Evolutionary conservation across 768 basidiomycete species (phyloP).

Genomic region (Podaxis sp.): DNA sequence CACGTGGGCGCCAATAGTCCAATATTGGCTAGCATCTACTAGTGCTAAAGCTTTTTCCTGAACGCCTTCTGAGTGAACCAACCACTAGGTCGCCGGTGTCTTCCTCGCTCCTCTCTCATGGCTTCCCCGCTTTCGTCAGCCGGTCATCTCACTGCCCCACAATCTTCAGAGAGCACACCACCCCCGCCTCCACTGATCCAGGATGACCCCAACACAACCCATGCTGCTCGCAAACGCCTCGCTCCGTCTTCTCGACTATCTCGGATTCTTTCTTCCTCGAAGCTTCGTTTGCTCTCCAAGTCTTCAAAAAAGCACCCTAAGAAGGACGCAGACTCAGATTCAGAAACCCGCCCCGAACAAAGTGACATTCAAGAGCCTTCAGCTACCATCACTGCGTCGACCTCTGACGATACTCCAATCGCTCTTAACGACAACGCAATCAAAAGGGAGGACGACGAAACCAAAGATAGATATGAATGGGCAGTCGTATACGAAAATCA

Average conservation of each 20-base stretch:
- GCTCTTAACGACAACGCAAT: constrained; percentile 29
- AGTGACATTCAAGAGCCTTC: constrained; percentile 6
- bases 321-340: neutral
- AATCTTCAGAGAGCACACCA: constrained; percentile 19
- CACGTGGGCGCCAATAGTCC: constrained; percentile 1
- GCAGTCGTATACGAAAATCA: constrained; percentile 83
- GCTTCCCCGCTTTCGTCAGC: constrained; percentile 21
- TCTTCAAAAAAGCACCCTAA: constrained; percentile 10
- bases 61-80: neutral
- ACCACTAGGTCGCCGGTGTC: neutral
- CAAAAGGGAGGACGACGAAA: constrained; percentile 24
- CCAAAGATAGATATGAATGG: constrained; percentile 67
- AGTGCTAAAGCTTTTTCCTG: neutral
- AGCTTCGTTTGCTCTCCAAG: constrained; percentile 21
- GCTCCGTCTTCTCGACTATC: constrained; percentile 35
- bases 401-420: constrained; percentile 27
- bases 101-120: constrained; percentile 5
- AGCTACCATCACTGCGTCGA: neutral
- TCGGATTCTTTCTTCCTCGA: constrained; percentile 35
- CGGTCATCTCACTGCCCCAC: neutral
- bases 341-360: constrained; percentile 4
- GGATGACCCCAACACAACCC: constrained; percentile 42
- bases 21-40: neutral
- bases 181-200: constrained; percentile 38
- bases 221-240: constrained; percentile 49